Evolutionary conservation across 257 asterid species (phyloP).

Genomic region (Nicotiana obtusifolia): DNA sequence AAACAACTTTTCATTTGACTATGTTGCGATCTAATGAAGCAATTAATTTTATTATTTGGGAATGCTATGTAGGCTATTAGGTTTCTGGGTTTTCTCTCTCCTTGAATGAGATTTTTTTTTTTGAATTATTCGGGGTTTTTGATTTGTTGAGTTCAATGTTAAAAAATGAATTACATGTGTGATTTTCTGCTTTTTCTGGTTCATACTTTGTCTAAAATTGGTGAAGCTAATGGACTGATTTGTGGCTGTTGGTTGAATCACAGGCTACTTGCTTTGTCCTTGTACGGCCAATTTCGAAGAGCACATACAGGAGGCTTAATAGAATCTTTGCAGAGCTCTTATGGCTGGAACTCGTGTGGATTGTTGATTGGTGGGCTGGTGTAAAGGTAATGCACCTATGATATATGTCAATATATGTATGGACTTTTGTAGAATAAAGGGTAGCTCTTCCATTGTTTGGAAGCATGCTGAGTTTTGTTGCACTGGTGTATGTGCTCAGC

Average conservation of each 20-base stretch:
- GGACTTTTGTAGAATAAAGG: too few relatives aligned
- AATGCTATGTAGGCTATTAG: not conserved
- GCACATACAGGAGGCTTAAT: conserved; percentile 71
- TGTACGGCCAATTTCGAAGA: conserved; percentile 76
- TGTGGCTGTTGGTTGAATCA: not conserved
- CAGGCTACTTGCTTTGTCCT: conserved; percentile 71
- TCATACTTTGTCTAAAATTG: not conserved
- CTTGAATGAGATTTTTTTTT: not conserved
- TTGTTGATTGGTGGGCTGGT: conserved; percentile 96
- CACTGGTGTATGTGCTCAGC: not conserved
- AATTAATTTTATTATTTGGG: not conserved
- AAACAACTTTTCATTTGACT: not conserved
- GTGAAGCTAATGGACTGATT: not conserved
- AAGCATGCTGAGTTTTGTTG: not conserved
- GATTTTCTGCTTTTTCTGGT: too few relatives aligned
- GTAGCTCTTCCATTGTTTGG: not conserved
- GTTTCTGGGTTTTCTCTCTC: not conserved
- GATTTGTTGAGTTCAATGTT: not conserved
- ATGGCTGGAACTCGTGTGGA: conserved; percentile 98
- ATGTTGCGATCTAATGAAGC: not conserved
- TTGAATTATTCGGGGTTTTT: not conserved
- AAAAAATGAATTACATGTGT: too few relatives aligned
- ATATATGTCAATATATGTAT: not conserved
- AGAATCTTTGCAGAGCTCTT: conserved; percentile 63
- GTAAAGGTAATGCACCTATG: conserved; percentile 53